These are phyloP conservation scores for Fusarium sterilihyphosum DNA, from an alignment of 2,329 filamentous ascomycete genomes.

Conservation along the genomic window DNA sequence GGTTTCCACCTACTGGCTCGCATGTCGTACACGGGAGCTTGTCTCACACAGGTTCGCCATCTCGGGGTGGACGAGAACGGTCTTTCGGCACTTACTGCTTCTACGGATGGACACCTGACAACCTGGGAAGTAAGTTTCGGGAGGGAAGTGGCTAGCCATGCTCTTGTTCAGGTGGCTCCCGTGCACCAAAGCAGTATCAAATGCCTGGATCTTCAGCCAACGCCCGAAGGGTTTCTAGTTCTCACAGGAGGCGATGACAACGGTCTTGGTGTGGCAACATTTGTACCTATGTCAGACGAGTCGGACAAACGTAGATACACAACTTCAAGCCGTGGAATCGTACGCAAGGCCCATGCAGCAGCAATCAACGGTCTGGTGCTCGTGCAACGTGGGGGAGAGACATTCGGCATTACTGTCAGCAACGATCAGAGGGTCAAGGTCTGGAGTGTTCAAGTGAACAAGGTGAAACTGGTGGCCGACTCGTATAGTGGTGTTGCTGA, in stretches of 20 bases:
- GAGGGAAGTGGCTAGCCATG: slow-evolving; percentile 29
- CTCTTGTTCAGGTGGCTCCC: slow-evolving; percentile 48
- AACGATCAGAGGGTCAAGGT: slow-evolving; percentile 71
- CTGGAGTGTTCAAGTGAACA: slow-evolving; percentile 55
- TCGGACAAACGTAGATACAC: slow-evolving; percentile 33
- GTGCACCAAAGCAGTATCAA: slow-evolving; percentile 89
- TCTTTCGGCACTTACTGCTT: slow-evolving; percentile 69
- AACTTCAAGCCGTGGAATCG: slow-evolving; percentile 39
- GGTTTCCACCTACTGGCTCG: slow-evolving; percentile 62
- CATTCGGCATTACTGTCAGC: slow-evolving; percentile 58
- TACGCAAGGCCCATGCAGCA: slow-evolving; percentile 72
- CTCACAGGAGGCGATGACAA: slow-evolving; percentile 91
- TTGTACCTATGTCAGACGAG: slow-evolving; percentile 33
- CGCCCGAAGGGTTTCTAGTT: slow-evolving; percentile 58
- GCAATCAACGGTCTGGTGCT: slow-evolving; percentile 70
- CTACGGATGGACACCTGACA: slow-evolving; percentile 80
- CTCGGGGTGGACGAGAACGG: slow-evolving; percentile 46
- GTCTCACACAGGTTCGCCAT: slow-evolving; percentile 73
- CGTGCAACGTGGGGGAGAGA: slow-evolving; percentile 36
- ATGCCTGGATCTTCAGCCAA: slow-evolving; percentile 57
- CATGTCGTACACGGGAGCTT: slow-evolving; percentile 75
- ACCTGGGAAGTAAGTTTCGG: slow-evolving; percentile 44
- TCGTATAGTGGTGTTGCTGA: slow-evolving; percentile 70
- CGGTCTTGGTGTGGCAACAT: slow-evolving; percentile 68
- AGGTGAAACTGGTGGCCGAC: slow-evolving; percentile 57